These are phyloP conservation scores for Radiomyces spectabilis DNA, from an alignment of 192 early-diverging fungal genomes.

Conservation along the genomic window DNA sequence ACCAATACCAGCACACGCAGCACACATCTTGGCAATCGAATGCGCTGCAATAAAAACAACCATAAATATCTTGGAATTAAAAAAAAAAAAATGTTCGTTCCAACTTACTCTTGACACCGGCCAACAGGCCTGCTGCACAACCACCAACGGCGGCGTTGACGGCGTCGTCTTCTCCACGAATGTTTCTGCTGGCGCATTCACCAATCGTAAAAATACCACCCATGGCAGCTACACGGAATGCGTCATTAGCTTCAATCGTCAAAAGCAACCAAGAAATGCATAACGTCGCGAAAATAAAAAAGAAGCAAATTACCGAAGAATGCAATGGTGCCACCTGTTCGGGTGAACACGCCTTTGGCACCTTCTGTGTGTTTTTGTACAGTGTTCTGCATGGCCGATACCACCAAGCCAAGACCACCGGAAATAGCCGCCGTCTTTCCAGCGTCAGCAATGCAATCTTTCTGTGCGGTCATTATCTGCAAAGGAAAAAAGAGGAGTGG, in stretches of 20 bases:
- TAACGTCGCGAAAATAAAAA: neutral
- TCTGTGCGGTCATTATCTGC: conserved; percentile 36
- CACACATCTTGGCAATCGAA: conserved; percentile 55
- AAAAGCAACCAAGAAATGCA: neutral
- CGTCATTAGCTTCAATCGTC: neutral
- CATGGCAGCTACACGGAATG: conserved; percentile 70
- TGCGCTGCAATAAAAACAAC: too few species aligned
- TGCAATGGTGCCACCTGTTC: conserved; percentile 58
- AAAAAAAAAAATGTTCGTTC: neutral
- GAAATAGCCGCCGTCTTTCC: conserved; percentile 37
- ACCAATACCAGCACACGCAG: conserved; percentile 56
- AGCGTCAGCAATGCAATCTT: conserved; percentile 34
- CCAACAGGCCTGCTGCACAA: conserved; percentile 64
- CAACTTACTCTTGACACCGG: conserved; percentile 45
- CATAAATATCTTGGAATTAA: too few species aligned
- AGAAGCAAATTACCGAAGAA: conserved; percentile 53
- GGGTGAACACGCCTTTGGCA: conserved; percentile 46
- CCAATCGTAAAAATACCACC: conserved; percentile 72
- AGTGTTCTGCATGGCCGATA: conserved; percentile 65
- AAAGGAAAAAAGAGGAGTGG: too few species aligned
- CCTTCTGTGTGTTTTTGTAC: conserved; percentile 41
- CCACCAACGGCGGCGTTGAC: conserved; percentile 64
- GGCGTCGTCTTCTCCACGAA: conserved; percentile 63
- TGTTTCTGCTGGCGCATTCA: conserved; percentile 44
- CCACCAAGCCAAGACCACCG: conserved; percentile 59